Base-by-base conservation (phyloP, 495 filamentous ascomycete genomes). In the Eremomyces bilateralis region DNA sequence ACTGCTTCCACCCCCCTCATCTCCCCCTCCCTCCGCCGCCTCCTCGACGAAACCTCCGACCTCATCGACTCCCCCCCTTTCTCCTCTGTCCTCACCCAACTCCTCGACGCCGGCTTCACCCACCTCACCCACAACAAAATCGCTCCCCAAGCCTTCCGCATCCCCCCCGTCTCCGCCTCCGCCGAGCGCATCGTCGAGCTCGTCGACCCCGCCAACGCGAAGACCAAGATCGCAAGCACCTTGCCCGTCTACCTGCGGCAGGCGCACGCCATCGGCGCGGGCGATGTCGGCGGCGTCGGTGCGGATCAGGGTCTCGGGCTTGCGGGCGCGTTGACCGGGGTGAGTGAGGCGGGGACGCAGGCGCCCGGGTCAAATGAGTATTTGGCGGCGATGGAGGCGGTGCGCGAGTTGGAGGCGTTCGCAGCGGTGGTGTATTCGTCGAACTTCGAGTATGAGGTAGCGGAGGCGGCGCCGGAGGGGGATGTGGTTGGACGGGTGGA, bases 41-140 rank as follows among this genome's bases (percentile, higher is more conserved):
- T 99, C n/a, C 62, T 97, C 1, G 83, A 95, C 47, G 88, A 95
- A 56, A 94, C 88, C 6, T 76, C 88, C 15, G 88, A 97, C 53
- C 63, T 95, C 13, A 77, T 97, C 43, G 90, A 97, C 37, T 93
- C 85, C 0, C 90, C 90, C 0, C 64, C 75, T 15, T 93, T 94
- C 53, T 65, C 72, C 4, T 71, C 73, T 39, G 81, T 95, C 21
- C 56, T 88, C 28, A 81, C 77, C 4, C 69, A 76, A 39, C 68
- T 94, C 37, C 76, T 95, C 41, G 82, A 94, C 50, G 69, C 82
- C 29, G 72, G 71, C 4, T 95, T 92, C 60, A 75, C 75, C 3
- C 65, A 71, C 1, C 62, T 99, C 4, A 59, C 91, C 15, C 76
- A 92, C 39, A 59, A 63, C 34, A 83, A 88, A 47, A 64, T 93